Percentiles rank a stretch among this genome's conserved stretches.
phyloP scores from a whole-genome alignment of 1,139 yeast genomes.

The Yamadazyma buinensis region DNA sequence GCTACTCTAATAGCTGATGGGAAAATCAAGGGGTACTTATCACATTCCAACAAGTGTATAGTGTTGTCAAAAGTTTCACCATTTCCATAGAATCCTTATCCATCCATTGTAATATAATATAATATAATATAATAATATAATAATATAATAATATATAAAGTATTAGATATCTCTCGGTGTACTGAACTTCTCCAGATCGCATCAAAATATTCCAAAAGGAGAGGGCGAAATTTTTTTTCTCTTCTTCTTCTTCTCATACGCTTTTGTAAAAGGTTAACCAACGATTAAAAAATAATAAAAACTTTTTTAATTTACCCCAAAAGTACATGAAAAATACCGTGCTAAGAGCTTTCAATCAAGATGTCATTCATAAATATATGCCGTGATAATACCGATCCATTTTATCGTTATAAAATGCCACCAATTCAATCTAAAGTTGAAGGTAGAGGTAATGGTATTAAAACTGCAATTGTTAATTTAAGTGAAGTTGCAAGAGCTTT shows the following conservation, averaged over 20 bases:
- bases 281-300: neutral
- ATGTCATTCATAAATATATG: conserved; percentile 93
- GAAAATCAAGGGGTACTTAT: conserved; percentile 74
- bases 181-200: too few species aligned
- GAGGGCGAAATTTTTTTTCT: conserved; percentile 1
- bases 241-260: neutral
- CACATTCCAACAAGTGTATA: conserved; percentile 68
- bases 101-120: too few species aligned
- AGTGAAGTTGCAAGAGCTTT: conserved; percentile 93
- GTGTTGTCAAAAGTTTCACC: conserved; percentile 76
- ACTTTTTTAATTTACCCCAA: neutral
- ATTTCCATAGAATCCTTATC: conserved; percentile 66
- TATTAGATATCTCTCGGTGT: too few species aligned
- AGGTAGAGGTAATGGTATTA: conserved; percentile 99
- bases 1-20: conserved; percentile 67
- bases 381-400: conserved; percentile 97
- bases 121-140: too few species aligned
- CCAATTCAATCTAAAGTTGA: conserved; percentile 95
- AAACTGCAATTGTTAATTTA: conserved; percentile 87
- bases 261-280: too few species aligned
- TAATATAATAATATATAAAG: too few species aligned
- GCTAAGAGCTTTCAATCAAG: conserved; percentile 11
- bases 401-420: conserved; percentile 99
- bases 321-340: conserved; percentile 6
- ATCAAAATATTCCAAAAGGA: too few species aligned